A percentile compares a stretch with the other conserved stretches of the same genome.
phyloP scores from a whole-genome alignment of 2,329 filamentous ascomycete genomes.

The Colletotrichum lentis region DNA sequence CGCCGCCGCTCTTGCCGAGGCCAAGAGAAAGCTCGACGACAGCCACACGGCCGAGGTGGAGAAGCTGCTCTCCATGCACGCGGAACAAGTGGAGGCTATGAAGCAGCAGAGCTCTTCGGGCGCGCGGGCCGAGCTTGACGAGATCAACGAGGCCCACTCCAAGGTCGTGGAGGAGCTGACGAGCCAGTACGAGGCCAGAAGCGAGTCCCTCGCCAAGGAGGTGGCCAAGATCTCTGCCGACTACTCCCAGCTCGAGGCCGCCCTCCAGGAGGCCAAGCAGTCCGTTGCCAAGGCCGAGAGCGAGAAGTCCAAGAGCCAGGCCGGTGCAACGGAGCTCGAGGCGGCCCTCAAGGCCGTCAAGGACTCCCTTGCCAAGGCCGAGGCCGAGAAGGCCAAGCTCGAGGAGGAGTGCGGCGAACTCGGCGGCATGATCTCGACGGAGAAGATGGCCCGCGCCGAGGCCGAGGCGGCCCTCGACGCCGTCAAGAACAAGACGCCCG shows the following conservation, averaged over 20 bases:
- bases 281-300: slow-evolving; percentile 45
- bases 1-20: slow-evolving; percentile 55
- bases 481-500: slow-evolving; percentile 60
- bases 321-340: slow-evolving; percentile 59
- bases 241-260: slow-evolving; percentile 45
- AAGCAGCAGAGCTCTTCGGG: slow-evolving; percentile 50
- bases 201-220: slow-evolving; percentile 43
- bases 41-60: slow-evolving; percentile 58
- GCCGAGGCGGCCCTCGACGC: slow-evolving; percentile 69
- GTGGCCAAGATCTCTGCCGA: slow-evolving; percentile 46
- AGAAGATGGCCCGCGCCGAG: slow-evolving; percentile 68
- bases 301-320: slow-evolving; percentile 55
- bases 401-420: slow-evolving; percentile 60
- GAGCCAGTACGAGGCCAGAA: slow-evolving; percentile 49
- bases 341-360: slow-evolving; percentile 48
- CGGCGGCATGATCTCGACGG: slow-evolving; percentile 63
- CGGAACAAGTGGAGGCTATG: slow-evolving; percentile 52
- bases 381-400: slow-evolving; percentile 53
- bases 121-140: slow-evolving; percentile 55
- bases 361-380: slow-evolving; percentile 45
- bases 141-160: slow-evolving; percentile 49
- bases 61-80: slow-evolving; percentile 54
- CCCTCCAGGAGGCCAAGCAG: slow-evolving; percentile 48
- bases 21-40: slow-evolving; percentile 56
- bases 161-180: slow-evolving; percentile 53